A percentile compares a stretch with the other conserved stretches of the same genome.
phyloP scores from a whole-genome alignment of 1,284 basidiomycete species.

The Filobasidium uniguttulatum region DNA sequence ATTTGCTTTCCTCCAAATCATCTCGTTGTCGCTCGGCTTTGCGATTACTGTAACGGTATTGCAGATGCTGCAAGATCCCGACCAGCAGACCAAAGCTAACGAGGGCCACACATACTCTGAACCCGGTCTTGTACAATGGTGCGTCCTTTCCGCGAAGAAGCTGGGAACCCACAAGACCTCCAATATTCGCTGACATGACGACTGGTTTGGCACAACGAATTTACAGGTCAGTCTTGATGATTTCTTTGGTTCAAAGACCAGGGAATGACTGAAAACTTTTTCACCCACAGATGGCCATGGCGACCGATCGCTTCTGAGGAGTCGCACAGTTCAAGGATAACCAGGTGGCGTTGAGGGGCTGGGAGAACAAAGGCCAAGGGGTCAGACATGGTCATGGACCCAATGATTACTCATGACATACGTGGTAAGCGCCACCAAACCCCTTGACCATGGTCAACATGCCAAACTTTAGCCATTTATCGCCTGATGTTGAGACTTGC shows the following conservation, averaged over 20 bases:
- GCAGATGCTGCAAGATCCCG: conserved; percentile 20
- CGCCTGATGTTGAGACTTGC: conserved; percentile 15
- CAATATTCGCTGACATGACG: conserved; percentile 26
- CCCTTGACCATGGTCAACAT: conserved; percentile 17
- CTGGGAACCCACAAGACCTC: conserved; percentile 25
- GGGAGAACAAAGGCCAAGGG: not conserved
- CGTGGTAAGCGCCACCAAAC: conserved; percentile 17
- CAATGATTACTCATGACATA: too few relatives aligned
- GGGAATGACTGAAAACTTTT: not conserved
- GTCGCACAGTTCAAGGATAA: conserved; percentile 22
- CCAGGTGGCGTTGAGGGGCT: conserved; percentile 26
- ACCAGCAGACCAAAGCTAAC: conserved; percentile 15
- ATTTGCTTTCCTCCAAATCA: not conserved
- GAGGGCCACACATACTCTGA: conserved; percentile 21
- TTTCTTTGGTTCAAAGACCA: too few relatives aligned
- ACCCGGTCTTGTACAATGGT: conserved; percentile 23
- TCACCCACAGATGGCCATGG: conserved; percentile 24
- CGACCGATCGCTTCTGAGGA: conserved; percentile 25
- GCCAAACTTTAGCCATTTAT: conserved; percentile 21
- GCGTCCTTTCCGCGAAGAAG: conserved; percentile 25
- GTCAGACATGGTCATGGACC: too few relatives aligned
- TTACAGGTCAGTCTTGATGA: too few relatives aligned
- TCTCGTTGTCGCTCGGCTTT: not conserved
- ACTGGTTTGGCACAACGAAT: too few relatives aligned
- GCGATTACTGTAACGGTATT: conserved; percentile 22